phyloP scores from a whole-genome alignment of 768 basidiomycete species.

The Nidularia pulvinata region DNA sequence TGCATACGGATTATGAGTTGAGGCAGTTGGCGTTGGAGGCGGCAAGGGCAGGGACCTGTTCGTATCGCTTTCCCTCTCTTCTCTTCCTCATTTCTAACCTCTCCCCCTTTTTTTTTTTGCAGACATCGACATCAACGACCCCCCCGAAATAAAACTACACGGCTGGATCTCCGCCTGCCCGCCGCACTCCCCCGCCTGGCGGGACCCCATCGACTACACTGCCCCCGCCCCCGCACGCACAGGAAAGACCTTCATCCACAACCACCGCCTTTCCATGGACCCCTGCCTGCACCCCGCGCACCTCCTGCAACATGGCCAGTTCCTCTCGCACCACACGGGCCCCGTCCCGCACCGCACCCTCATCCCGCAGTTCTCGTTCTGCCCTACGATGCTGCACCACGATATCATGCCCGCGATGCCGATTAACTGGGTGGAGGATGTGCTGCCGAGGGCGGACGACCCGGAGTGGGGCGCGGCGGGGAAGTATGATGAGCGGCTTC shows the following conservation, averaged over 20 bases:
- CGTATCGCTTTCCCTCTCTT: constrained; percentile 6
- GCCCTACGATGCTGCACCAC: constrained; percentile 44
- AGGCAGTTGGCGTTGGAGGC: constrained; percentile 30
- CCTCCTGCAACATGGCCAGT: constrained; percentile 45
- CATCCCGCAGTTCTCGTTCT: constrained; percentile 52
- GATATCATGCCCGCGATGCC: constrained; percentile 50
- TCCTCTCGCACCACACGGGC: constrained; percentile 44
- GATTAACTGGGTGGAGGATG: constrained; percentile 40
- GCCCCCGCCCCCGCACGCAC: constrained; percentile 11
- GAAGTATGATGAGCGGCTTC: constrained; percentile 53
- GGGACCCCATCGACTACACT: constrained; percentile 21
- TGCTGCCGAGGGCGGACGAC: constrained; percentile 34
- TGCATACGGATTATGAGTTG: constrained; percentile 32
- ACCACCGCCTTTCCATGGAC: constrained; percentile 42
- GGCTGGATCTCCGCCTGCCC: constrained; percentile 41
- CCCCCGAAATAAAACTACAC: constrained; percentile 20
- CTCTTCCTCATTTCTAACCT: not conserved
- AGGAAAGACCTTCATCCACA: constrained; percentile 42
- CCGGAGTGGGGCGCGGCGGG: constrained; percentile 49
- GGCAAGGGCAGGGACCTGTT: constrained; percentile 32
- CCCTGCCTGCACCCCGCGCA: constrained; percentile 41
- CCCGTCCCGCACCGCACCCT: constrained; percentile 38
- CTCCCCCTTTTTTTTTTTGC: not conserved
- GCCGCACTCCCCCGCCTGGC: constrained; percentile 26
- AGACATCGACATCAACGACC: constrained; percentile 29